Evolutionary conservation across 2,329 filamentous ascomycete species (phyloP).

Genomic region (Exserohilum rostratum): DNA sequence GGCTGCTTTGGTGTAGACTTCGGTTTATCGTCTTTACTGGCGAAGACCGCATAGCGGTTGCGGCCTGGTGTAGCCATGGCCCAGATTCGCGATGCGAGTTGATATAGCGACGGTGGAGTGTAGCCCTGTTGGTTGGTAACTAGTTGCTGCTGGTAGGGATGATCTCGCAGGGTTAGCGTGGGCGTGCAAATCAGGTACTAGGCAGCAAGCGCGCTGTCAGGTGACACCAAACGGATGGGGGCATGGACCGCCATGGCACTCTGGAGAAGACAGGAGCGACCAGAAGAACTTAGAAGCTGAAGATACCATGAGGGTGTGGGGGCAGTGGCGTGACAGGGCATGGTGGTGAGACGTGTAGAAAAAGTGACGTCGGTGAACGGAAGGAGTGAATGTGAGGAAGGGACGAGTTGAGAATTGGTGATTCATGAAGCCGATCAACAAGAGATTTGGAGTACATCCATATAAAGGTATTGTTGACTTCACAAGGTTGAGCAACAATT

Average conservation of each 20-base stretch:
- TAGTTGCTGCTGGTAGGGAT: not conserved
- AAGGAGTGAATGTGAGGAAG: not conserved
- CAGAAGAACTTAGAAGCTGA: not conserved
- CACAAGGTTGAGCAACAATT: too few relatives aligned
- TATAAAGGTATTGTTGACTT: too few relatives aligned
- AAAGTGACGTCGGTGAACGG: not conserved
- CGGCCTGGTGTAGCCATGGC: slow-evolving; percentile 22
- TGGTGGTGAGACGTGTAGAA: not conserved
- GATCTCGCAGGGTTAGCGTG: slow-evolving; percentile 1
- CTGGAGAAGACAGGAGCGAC: not conserved
- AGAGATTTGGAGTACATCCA: too few relatives aligned
- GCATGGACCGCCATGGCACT: not conserved
- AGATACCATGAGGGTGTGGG: not conserved
- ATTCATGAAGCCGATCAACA: not conserved
- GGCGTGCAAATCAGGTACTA: not conserved
- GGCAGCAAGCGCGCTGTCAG: slow-evolving; percentile 14
- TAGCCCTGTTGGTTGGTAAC: not conserved
- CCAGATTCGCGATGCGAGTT: not conserved
- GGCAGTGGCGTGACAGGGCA: not conserved
- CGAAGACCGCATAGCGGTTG: slow-evolving; percentile 38
- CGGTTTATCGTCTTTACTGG: slow-evolving; percentile 16
- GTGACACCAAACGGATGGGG: slow-evolving; percentile 7
- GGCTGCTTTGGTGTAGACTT: slow-evolving; percentile 1
- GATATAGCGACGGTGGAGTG: not conserved
- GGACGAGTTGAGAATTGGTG: not conserved